phyloP scores from a whole-genome alignment of 2,329 filamentous ascomycete species.

The Periconia digitata region DNA sequence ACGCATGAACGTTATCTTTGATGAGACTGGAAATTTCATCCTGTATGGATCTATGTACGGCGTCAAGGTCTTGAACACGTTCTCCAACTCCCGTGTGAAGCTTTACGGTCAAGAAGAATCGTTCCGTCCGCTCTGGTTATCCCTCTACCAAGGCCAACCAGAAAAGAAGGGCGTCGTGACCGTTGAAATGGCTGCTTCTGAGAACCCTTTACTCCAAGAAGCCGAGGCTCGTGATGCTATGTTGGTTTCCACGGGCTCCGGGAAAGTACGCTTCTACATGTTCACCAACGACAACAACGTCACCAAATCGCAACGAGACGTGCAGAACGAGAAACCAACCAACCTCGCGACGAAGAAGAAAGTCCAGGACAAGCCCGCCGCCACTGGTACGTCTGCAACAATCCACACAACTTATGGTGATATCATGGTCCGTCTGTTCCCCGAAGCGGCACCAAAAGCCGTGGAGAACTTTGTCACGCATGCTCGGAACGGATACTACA shows the following conservation, averaged over 20 bases:
- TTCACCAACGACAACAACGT: slow-evolving; percentile 84
- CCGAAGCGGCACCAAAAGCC: slow-evolving; percentile 86
- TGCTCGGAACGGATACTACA: slow-evolving; percentile 88
- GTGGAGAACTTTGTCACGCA: slow-evolving; percentile 98
- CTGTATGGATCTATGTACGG: slow-evolving; percentile 91
- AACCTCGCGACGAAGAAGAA: slow-evolving; percentile 56
- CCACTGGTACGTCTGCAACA: slow-evolving; percentile 77
- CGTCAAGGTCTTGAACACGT: slow-evolving; percentile 92
- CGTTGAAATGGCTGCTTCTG: slow-evolving; percentile 94
- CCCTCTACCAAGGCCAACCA: slow-evolving; percentile 91
- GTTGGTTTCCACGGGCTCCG: slow-evolving; percentile 77
- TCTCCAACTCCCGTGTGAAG: slow-evolving; percentile 89
- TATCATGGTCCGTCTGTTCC: slow-evolving; percentile 90
- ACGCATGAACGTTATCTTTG: slow-evolving; percentile 86
- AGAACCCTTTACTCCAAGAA: slow-evolving; percentile 89
- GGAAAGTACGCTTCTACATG: slow-evolving; percentile 95
- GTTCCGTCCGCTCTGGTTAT: slow-evolving; percentile 78
- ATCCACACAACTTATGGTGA: slow-evolving; percentile 94
- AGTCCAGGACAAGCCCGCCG: slow-evolving; percentile 61
- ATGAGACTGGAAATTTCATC: slow-evolving; percentile 94
- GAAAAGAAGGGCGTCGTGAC: slow-evolving; percentile 93
- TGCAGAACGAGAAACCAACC: slow-evolving; percentile 92
- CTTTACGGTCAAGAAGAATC: slow-evolving; percentile 89
- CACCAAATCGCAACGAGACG: slow-evolving; percentile 65
- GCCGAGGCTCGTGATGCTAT: slow-evolving; percentile 90